Evolutionary conservation across 495 filamentous ascomycete genomes (phyloP).

Genomic region (Penicillium cosmopolitanum): DNA sequence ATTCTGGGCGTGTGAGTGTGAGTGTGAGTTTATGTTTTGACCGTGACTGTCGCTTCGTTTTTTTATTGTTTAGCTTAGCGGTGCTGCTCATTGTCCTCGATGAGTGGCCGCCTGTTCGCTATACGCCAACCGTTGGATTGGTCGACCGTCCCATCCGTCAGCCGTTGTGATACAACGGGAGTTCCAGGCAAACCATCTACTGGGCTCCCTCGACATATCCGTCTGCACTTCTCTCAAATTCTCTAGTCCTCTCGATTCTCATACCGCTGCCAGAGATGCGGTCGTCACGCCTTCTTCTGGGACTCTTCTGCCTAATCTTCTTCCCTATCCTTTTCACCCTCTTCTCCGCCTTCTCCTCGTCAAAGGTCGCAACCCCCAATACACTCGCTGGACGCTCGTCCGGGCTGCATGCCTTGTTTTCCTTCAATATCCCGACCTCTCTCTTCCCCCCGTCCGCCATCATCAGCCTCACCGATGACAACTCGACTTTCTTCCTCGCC

Average conservation of each 20-base stretch:
- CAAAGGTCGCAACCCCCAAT: conserved; percentile 44
- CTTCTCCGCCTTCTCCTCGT: conserved; percentile 51
- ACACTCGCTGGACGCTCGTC: conserved; percentile 45
- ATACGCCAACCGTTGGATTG: conserved; percentile 45
- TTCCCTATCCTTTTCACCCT: conserved; percentile 56
- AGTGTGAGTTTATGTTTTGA: background rate
- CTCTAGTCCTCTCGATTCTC: background rate
- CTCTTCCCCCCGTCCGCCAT: conserved; percentile 94
- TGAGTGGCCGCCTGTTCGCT: conserved; percentile 38
- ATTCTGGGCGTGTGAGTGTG: conserved; percentile 1
- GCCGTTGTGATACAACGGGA: conserved; percentile 30
- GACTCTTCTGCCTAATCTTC: conserved; percentile 58
- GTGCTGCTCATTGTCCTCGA: conserved; percentile 40
- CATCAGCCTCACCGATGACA: conserved; percentile 96
- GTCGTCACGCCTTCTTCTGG: conserved; percentile 55
- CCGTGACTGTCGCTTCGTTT: conserved; percentile 19
- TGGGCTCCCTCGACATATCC: conserved; percentile 14
- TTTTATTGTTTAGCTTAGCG: conserved; percentile 20
- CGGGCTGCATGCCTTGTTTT: conserved; percentile 59
- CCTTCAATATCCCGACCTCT: conserved; percentile 68
- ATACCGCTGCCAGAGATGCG: conserved; percentile 49
- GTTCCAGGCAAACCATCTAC: conserved; percentile 17
- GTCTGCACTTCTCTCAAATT: background rate
- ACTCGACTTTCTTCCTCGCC: conserved; percentile 93
- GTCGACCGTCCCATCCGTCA: conserved; percentile 29